Percentiles rank a stretch among this genome's conserved stretches.
Conservation (phyloP, 257 asterid species). For the Solanum chiquidenum region DNA sequence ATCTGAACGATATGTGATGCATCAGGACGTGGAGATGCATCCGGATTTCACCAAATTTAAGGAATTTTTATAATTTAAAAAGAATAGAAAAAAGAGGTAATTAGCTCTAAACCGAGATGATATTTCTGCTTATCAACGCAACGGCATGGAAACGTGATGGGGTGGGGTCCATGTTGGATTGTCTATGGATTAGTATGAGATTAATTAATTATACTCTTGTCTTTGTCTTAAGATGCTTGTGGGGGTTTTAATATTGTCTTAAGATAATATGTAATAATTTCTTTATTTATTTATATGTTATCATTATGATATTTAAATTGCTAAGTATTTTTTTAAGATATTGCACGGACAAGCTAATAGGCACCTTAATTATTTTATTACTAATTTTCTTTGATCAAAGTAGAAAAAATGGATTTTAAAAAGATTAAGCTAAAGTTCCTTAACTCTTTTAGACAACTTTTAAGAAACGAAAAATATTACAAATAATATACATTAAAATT, state of each 20-base stretch:
- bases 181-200: not conserved
- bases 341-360: not conserved
- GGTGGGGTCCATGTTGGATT: not conserved
- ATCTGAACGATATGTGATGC: no score
- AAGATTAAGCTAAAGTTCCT: not conserved
- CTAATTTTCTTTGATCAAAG: not conserved
- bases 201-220: not conserved
- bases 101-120: not conserved
- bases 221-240: not conserved
- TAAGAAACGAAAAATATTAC: not conserved
- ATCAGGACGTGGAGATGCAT: no score
- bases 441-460: not conserved
- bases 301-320: not conserved
- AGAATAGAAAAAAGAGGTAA: no score
- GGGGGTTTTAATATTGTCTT: not conserved
- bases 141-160: not conserved
- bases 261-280: not conserved
- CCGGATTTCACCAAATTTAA: no score
- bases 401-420: not conserved
- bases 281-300: not conserved
- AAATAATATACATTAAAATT: no score
- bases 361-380: not conserved
- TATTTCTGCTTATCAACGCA: not conserved
- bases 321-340: not conserved
- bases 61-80: no score